Base-by-base conservation (phyloP, 2,329 filamentous ascomycete species). In the Sarocladium brachiariae region DNA sequence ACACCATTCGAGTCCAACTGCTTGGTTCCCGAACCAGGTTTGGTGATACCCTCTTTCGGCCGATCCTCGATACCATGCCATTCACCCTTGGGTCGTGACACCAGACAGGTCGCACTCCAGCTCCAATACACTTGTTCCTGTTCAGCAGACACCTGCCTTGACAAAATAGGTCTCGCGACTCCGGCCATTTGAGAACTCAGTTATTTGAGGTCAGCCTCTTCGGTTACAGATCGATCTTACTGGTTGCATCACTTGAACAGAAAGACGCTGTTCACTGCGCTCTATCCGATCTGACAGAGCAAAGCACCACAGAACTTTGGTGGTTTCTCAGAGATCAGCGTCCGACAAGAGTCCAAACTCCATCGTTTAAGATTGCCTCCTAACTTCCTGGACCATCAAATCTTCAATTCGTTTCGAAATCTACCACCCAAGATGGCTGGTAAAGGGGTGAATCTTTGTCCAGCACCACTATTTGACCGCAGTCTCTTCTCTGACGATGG, bases 401-500 rank as follows among this genome's bases (percentile, higher is more conserved):
- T 19, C 11, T 3, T 25, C 27, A 21, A 19, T 13, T 3, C 6
- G 4, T 7, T 18, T 21, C 10, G 13, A 27, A 31, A 25, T n/a
- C 11, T n/a, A n/a, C n/a, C 19, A 23, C n/a, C 25, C 31, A 49
- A 23, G 5, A 50, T 50, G 49, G 25, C 49, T 18, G n/a, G 3
- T 14, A 10, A 59, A 33, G 81, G 78, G 55, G 60, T 69, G 16
- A 68, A 67, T 45, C 21, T 68, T 19, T 95, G 89, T 65, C 78
- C 80, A 14, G 57, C 74, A 49, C 89, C 89, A 4, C 92, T 93
- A 62, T 75, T 84, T 55, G 80, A 87, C 62, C 75, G 76, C 52
- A 67, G 68, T 25, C 65, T 76, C 52, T 95, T 85, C 61, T 78
- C 76, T 43, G 57, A 65, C 21, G 69, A 64, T 39, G 80, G 78